These are phyloP conservation scores for Violaceomyces palustris DNA, from an alignment of 1,284 basidiomycete genomes.

Conservation along the genomic window DNA sequence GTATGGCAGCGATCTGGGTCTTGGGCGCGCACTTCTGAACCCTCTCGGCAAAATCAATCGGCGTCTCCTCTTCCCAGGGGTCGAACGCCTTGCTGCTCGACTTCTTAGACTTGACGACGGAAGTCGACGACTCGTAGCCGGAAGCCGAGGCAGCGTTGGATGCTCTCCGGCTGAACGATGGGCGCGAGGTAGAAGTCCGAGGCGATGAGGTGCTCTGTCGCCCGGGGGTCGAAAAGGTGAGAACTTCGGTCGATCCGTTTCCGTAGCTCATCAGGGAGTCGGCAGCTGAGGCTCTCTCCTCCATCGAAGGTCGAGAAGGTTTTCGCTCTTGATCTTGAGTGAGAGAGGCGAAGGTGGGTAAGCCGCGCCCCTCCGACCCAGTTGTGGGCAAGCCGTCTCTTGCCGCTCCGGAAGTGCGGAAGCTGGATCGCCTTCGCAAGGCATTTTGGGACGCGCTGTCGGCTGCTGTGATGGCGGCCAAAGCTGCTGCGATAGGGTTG, in stretches of 20 bases:
- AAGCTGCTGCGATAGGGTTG: neutral
- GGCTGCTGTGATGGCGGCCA: neutral
- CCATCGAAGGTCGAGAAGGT: too few species aligned
- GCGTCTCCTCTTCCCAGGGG: conserved; percentile 15
- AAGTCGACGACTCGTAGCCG: neutral
- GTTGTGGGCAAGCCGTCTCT: too few species aligned
- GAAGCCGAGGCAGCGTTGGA: neutral
- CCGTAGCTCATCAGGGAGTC: too few species aligned
- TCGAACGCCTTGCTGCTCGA: neutral
- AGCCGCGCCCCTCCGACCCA: too few species aligned
- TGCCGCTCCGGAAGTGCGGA: neutral
- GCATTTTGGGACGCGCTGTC: neutral
- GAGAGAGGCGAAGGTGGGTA: too few species aligned
- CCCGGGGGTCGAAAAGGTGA: too few species aligned
- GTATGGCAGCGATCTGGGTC: conserved; percentile 31
- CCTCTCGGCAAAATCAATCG: conserved; percentile 30
- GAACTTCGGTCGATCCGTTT: too few species aligned
- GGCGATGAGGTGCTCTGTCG: neutral
- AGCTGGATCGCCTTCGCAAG: neutral
- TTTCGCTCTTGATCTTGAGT: too few species aligned
- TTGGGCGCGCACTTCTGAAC: conserved; percentile 17
- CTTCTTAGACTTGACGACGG: neutral
- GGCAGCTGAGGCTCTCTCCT: too few species aligned
- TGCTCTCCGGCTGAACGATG: neutral
- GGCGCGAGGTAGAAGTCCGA: neutral